These are phyloP conservation scores for Trichomonas gallinae DNA, from an alignment of 208 protist genomes.

Conservation along the genomic window DNA sequence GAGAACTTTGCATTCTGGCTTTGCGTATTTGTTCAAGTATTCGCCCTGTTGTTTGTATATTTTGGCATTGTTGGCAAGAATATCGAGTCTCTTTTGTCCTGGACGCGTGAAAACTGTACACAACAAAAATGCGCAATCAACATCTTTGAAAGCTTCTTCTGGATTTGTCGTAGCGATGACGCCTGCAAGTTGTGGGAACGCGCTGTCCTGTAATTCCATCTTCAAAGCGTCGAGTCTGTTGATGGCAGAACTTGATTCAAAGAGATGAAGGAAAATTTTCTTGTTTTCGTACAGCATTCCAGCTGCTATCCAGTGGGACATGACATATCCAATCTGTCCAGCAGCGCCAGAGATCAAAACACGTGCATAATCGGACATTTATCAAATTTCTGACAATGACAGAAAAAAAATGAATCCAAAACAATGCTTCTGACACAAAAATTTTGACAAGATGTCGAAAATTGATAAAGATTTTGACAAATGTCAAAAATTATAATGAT, in stretches of 20 bases:
- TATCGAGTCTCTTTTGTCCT: constrained; percentile 36
- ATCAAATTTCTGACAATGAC: not conserved
- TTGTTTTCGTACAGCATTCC: not conserved
- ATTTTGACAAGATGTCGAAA: too few relatives aligned
- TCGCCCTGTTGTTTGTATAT: not conserved
- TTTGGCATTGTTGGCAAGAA: not conserved
- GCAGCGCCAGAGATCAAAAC: not conserved
- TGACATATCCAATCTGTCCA: not conserved
- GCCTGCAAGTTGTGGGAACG: not conserved
- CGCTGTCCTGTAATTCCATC: constrained; percentile 9
- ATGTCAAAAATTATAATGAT: too few relatives aligned
- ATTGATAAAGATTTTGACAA: too few relatives aligned
- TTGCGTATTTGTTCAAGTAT: not conserved
- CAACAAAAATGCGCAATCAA: not conserved
- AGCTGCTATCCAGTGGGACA: not conserved
- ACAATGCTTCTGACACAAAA: too few relatives aligned
- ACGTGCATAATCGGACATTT: not conserved
- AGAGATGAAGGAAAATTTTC: not conserved
- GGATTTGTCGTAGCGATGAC: not conserved
- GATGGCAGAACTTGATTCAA: not conserved
- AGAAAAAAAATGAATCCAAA: too few relatives aligned
- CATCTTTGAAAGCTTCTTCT: not conserved
- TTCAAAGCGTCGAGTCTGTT: not conserved
- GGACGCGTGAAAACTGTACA: constrained; percentile 46
- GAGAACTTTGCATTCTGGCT: not conserved